Evolutionary conservation across 108 stramenopile genomes (phyloP).

Genomic region (Pseudonitzschia multiseries): DNA sequence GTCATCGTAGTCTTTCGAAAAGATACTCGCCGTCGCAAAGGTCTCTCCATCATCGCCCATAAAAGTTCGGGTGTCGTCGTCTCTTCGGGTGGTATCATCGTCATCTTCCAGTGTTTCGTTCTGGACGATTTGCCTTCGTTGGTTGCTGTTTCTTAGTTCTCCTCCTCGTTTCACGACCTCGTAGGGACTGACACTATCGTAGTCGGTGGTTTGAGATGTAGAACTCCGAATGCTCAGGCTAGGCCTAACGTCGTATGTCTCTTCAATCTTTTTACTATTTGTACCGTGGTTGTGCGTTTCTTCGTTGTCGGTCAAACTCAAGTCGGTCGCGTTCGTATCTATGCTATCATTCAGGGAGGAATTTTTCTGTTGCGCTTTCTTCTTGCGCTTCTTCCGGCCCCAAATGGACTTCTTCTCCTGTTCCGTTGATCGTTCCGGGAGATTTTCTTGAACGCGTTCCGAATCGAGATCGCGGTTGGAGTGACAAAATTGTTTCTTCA

Average conservation of each 20-base stretch:
- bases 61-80: slow-evolving; percentile 18
- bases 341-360: slow-evolving; percentile 1
- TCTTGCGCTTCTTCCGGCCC: slow-evolving; percentile 13
- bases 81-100: background rate
- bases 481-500: background rate
- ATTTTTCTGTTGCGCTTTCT: background rate
- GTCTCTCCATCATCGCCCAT: slow-evolving; percentile 9
- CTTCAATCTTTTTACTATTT: background rate
- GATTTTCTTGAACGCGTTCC: background rate
- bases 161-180: background rate
- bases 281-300: background rate
- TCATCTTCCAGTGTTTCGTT: background rate
- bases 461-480: background rate
- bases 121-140: background rate
- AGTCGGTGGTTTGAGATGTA: background rate
- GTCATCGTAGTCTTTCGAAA: background rate
- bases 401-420: slow-evolving; percentile 1
- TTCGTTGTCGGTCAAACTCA: slow-evolving; percentile 6
- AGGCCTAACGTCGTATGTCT: background rate
- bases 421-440: background rate
- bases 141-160: background rate
- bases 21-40: background rate
- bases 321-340: background rate
- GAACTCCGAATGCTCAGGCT: background rate
- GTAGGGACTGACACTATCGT: background rate